phyloP scores from a whole-genome alignment of 176 grass and related monocot species.

The Panicum miliaceum region DNA sequence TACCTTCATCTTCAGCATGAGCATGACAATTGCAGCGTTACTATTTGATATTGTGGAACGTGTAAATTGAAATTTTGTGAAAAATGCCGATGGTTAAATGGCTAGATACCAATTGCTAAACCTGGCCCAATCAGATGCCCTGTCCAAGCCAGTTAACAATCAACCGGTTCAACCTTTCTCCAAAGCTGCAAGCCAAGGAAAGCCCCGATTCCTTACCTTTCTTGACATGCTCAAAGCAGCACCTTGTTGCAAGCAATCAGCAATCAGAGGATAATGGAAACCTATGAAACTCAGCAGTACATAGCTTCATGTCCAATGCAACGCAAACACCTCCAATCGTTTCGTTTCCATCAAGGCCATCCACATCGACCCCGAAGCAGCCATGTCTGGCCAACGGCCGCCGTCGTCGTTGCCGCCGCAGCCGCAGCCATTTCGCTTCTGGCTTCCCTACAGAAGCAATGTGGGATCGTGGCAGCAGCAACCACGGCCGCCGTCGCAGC shows the following conservation, averaged over 20 bases:
- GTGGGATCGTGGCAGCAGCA: conserved; percentile 33
- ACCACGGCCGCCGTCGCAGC: neutral
- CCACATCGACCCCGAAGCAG: neutral
- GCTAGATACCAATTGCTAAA: conserved; percentile 30
- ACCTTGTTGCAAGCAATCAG: conserved; percentile 6
- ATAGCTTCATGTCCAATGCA: conserved; percentile 24
- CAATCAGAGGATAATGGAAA: conserved; percentile 13
- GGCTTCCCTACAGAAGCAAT: conserved; percentile 54
- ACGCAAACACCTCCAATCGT: neutral
- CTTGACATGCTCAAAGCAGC: conserved; percentile 27
- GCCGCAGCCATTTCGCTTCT: conserved; percentile 57
- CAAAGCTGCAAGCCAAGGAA: conserved; percentile 53
- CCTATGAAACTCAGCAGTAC: conserved; percentile 18
- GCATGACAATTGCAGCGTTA: neutral
- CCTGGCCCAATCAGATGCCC: neutral
- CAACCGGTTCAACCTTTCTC: conserved; percentile 40
- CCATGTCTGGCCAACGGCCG: conserved; percentile 43
- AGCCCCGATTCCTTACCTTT: conserved; percentile 51
- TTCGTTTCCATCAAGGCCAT: neutral
- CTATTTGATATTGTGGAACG: neutral
- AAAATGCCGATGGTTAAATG: neutral
- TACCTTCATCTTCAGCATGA: neutral
- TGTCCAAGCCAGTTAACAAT: neutral
- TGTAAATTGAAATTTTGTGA: conserved; percentile 16
- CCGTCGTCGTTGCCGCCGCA: conserved; percentile 29